Evolutionary conservation across 345 rosid genomes (phyloP).

Genomic region (Linum lewisii): DNA sequence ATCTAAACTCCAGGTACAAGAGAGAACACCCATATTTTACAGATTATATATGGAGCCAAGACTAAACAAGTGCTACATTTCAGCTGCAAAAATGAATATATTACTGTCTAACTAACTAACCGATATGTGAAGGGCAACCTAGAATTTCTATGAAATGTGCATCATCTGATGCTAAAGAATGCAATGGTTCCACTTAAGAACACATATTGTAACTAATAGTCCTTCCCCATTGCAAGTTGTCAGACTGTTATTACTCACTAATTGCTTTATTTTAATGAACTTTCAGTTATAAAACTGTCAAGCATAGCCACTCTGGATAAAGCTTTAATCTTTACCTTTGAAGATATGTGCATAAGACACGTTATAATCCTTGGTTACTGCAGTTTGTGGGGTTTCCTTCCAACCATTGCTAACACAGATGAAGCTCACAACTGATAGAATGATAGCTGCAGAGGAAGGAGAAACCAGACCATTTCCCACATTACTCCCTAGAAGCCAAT

Average conservation of each 20-base stretch:
- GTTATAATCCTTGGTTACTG: slow-evolving; percentile 31
- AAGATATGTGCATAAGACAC: slow-evolving; percentile 40
- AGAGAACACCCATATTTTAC: not conserved
- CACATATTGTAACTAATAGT: too few relatives aligned
- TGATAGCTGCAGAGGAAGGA: slow-evolving; percentile 32
- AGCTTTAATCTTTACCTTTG: slow-evolving; percentile 36
- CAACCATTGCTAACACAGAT: slow-evolving; percentile 37
- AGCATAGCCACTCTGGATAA: not conserved
- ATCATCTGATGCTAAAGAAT: not conserved
- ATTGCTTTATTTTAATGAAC: not conserved
- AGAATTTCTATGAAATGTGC: not conserved
- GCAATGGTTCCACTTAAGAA: not conserved
- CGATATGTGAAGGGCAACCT: not conserved
- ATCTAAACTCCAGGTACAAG: not conserved
- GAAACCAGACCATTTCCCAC: slow-evolving; percentile 35
- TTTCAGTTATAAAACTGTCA: not conserved
- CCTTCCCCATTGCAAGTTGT: not conserved
- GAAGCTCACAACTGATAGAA: slow-evolving; percentile 45
- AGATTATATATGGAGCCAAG: not conserved
- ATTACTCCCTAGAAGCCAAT: slow-evolving; percentile 47
- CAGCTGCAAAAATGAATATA: not conserved
- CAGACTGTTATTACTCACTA: not conserved
- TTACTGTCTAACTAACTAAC: not conserved
- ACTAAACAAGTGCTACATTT: too few relatives aligned
- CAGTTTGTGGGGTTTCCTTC: slow-evolving; percentile 36